A percentile compares a stretch with the other conserved stretches of the same genome.
phyloP scores from a whole-genome alignment of 306 rosid genomes.

The Prinsepia uniflora region DNA sequence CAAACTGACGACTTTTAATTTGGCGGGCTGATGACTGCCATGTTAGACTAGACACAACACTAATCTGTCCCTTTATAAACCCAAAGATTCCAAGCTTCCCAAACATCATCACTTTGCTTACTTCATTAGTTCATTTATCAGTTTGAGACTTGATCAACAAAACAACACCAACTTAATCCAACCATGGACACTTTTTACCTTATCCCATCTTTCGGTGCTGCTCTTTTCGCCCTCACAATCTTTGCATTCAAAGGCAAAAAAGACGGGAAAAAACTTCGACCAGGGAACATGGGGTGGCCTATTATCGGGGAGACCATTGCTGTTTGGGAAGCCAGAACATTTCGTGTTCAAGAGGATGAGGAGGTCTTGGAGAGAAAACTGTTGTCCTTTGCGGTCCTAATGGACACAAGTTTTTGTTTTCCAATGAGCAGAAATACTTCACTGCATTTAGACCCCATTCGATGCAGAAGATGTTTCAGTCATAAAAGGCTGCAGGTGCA shows the following conservation, averaged over 20 bases:
- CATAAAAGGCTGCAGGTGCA: slow-evolving; percentile 13
- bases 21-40: no score
- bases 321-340: slow-evolving; percentile 31
- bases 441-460: slow-evolving; percentile 26
- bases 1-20: no score
- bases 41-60: background rate
- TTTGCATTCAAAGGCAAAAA: slow-evolving; percentile 18
- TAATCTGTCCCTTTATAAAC: background rate
- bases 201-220: slow-evolving; percentile 2
- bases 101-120: background rate
- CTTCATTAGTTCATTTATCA: background rate
- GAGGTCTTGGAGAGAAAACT: slow-evolving; percentile 45
- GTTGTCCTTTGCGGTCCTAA: slow-evolving; percentile 43
- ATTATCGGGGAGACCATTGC: slow-evolving; percentile 38
- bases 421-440: slow-evolving; percentile 42
- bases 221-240: slow-evolving; percentile 13
- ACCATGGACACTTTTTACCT: slow-evolving; percentile 25
- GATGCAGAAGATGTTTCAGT: slow-evolving; percentile 20
- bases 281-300: slow-evolving; percentile 53
- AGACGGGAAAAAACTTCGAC: slow-evolving; percentile 36
- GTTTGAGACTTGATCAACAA: no score
- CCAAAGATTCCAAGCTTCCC: background rate
- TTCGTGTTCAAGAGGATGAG: slow-evolving; percentile 31
- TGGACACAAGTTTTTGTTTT: slow-evolving; percentile 43
- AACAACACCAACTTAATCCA: background rate